Conservation (phyloP, 352 stramenopile species). For the Phytopythium sindhum region DNA sequence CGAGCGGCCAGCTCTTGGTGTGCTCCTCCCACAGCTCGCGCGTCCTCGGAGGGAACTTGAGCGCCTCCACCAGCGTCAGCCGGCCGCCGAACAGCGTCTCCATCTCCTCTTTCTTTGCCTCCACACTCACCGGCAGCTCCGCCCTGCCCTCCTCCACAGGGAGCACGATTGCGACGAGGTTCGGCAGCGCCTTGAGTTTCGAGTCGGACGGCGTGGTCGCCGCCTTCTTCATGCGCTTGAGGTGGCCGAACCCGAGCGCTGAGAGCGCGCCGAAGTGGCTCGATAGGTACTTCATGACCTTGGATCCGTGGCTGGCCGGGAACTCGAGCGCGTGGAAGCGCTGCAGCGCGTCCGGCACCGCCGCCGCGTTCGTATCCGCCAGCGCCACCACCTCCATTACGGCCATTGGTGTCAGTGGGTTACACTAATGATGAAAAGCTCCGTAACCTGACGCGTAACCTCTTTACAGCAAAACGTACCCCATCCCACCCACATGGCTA, state of each 20-base stretch:
- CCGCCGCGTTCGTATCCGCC: conserved; percentile 17
- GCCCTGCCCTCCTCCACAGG: conserved; percentile 18
- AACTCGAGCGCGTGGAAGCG: conserved; percentile 72
- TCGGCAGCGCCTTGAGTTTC: background rate
- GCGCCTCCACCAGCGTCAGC: conserved; percentile 41
- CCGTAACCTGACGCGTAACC: background rate
- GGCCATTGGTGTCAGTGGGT: background rate
- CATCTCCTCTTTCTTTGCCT: conserved; percentile 14
- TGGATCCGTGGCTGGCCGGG: conserved; percentile 50
- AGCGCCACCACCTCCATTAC: conserved; percentile 29
- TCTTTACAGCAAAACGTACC: no score
- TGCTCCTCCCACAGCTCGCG: conserved; percentile 57
- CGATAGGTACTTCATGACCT: conserved; percentile 61
- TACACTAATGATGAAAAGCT: background rate
- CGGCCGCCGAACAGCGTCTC: conserved; percentile 40
- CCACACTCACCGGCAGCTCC: conserved; percentile 6
- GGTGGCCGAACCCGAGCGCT: conserved; percentile 64
- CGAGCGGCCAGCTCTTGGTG: conserved; percentile 67
- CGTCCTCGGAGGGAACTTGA: conserved; percentile 51
- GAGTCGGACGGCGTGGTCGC: conserved; percentile 11
- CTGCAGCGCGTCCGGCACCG: conserved; percentile 46
- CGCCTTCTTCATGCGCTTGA: conserved; percentile 84
- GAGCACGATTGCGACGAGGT: conserved; percentile 54
- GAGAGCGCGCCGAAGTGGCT: conserved; percentile 47
- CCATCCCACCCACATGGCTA: background rate